These are phyloP conservation scores for Tubosaeta sp. DNA, from an alignment of 768 basidiomycete species.

Conservation along the genomic window DNA sequence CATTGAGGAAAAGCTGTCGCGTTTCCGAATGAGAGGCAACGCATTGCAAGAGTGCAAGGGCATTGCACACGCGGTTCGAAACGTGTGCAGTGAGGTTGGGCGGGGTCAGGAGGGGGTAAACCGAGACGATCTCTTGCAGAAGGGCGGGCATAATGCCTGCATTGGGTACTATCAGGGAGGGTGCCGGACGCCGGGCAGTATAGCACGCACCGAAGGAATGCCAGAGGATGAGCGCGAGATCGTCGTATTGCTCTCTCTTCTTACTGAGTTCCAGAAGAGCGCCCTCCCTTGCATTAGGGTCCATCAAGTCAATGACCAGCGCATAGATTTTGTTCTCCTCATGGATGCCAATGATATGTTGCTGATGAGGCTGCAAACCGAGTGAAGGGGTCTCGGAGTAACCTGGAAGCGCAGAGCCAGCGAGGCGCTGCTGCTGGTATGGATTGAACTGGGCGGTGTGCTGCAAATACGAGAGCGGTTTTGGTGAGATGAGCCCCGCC, in stretches of 20 bases:
- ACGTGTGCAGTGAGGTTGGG: slow-evolving; percentile 96
- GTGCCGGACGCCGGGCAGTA: background rate
- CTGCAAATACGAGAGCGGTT: slow-evolving; percentile 61
- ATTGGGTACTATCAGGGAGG: background rate
- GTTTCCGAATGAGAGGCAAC: slow-evolving; percentile 98
- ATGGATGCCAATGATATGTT: slow-evolving; percentile 48
- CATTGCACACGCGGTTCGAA: slow-evolving; percentile 98
- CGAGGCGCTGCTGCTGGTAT: slow-evolving; percentile 47
- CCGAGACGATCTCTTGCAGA: slow-evolving; percentile 96
- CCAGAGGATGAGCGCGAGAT: slow-evolving; percentile 96
- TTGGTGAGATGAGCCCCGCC: slow-evolving; percentile 62
- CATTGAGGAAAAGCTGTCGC: slow-evolving; percentile 89
- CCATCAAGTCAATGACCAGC: slow-evolving; percentile 84
- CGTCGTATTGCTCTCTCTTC: slow-evolving; percentile 98
- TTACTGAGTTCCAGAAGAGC: slow-evolving; percentile 96
- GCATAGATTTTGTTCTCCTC: slow-evolving; percentile 85
- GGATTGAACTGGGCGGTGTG: slow-evolving; percentile 56
- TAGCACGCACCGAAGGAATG: slow-evolving; percentile 82
- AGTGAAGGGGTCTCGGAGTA: slow-evolving; percentile 67
- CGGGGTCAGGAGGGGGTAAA: slow-evolving; percentile 93
- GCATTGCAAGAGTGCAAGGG: slow-evolving; percentile 94
- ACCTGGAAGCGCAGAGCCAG: slow-evolving; percentile 27
- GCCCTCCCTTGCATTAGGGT: slow-evolving; percentile 77
- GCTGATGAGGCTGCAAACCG: slow-evolving; percentile 48
- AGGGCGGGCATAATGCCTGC: slow-evolving; percentile 96